Conservation (phyloP, 139 green algal genomes). For the Chlamydomonas sphaeroides region DNA sequence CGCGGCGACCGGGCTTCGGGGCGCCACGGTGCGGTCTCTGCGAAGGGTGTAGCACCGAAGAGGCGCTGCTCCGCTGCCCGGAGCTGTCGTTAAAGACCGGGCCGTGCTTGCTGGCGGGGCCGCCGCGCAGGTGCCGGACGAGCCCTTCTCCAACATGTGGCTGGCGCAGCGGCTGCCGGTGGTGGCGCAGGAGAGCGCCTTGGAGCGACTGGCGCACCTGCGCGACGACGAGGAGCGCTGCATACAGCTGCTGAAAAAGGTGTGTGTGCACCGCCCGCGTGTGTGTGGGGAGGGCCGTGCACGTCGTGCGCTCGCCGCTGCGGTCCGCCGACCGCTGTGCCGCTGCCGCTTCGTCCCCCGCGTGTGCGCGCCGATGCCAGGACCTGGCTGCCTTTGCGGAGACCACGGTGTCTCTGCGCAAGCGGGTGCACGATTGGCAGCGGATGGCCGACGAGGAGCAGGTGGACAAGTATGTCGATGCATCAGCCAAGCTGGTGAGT, state of each 20-base stretch:
- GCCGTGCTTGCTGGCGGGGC: no score
- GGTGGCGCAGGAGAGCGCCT: slow-evolving; percentile 22
- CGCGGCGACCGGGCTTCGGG: no score
- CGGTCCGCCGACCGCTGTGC: neutral
- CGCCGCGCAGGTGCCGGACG: neutral
- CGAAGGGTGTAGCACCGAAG: no score
- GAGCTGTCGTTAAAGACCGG: no score
- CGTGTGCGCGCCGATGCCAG: neutral
- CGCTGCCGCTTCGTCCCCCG: neutral
- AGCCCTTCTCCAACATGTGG: slow-evolving; percentile 24
- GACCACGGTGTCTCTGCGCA: neutral
- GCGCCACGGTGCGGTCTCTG: no score
- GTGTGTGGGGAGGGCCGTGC: no score
- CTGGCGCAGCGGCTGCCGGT: slow-evolving; percentile 37
- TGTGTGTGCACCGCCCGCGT: no score
- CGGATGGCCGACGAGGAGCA: slow-evolving; percentile 6
- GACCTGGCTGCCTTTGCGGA: slow-evolving; percentile 11
- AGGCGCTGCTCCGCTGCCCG: no score
- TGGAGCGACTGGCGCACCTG: slow-evolving; percentile 22
- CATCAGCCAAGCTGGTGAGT: slow-evolving; percentile 5
- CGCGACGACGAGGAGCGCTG: slow-evolving; percentile 20
- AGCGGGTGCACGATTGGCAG: slow-evolving; percentile 25
- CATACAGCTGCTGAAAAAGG: slow-evolving; percentile 17
- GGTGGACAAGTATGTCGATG: slow-evolving; percentile 36
- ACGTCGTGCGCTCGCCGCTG: neutral